phyloP scores from a whole-genome alignment of 2,329 filamentous ascomycete species.

The Microcyclospora pomicola region DNA sequence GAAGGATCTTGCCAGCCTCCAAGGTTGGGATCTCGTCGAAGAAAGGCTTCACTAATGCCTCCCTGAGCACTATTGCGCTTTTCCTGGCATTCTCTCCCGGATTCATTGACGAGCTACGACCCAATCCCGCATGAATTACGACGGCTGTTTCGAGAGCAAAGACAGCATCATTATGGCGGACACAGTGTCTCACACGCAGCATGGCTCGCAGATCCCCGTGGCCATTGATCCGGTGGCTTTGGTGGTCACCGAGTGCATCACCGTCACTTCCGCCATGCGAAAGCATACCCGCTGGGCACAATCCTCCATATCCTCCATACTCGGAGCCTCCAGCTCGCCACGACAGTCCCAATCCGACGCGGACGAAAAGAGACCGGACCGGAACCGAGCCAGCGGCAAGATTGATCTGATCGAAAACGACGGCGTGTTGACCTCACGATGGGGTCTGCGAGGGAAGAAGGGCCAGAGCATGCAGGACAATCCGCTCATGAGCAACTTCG shows the following conservation, averaged over 20 bases:
- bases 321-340: constrained; percentile 39
- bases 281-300: constrained; percentile 94
- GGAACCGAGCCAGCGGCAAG: constrained; percentile 20
- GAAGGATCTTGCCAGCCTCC: too few species aligned
- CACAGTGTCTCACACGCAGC: too few species aligned
- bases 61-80: too few species aligned
- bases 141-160: constrained; percentile 3
- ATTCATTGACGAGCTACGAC: too few species aligned
- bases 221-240: constrained; percentile 36
- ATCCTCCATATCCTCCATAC: constrained; percentile 87
- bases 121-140: neutral
- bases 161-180: neutral
- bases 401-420: constrained; percentile 21
- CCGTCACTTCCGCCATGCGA: constrained; percentile 93
- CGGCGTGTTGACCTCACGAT: constrained; percentile 58
- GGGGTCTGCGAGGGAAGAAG: constrained; percentile 88
- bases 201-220: constrained; percentile 12
- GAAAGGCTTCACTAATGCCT: too few species aligned
- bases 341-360: constrained; percentile 8
- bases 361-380: constrained; percentile 16
- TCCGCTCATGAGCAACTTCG: constrained; percentile 88
- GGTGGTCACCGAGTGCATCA: constrained; percentile 97
- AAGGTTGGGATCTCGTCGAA: too few species aligned
- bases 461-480: constrained; percentile 97
- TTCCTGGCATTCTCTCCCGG: too few species aligned